Conservation (phyloP, 2,329 filamentous ascomycete genomes). For the Pseudocercospora fuligena region DNA sequence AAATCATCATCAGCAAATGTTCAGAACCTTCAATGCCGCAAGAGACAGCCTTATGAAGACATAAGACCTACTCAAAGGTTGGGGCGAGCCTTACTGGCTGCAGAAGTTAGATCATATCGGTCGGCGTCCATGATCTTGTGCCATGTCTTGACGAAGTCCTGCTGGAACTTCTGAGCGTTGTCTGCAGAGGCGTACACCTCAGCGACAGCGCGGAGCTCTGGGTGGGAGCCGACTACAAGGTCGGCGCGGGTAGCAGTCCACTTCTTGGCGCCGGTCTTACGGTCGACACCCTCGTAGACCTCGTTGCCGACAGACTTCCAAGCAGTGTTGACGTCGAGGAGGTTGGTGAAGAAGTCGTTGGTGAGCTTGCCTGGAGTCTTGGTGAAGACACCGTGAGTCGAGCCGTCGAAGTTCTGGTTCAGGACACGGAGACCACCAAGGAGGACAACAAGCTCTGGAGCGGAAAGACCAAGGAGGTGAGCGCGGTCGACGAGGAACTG, state of each 20-base stretch:
- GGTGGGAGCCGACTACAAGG: constrained; percentile 73
- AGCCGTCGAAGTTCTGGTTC: constrained; percentile 73
- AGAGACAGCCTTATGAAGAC: not conserved
- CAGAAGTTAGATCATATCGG: constrained; percentile 62
- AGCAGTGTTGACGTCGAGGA: constrained; percentile 68
- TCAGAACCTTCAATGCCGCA: not conserved
- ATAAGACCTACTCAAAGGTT: constrained; percentile 8
- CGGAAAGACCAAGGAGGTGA: constrained; percentile 70
- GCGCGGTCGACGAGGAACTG: constrained; percentile 74
- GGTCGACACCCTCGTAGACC: constrained; percentile 67
- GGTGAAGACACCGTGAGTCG: constrained; percentile 70
- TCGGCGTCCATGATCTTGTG: constrained; percentile 76
- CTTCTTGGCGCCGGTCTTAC: constrained; percentile 67
- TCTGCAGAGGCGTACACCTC: constrained; percentile 71
- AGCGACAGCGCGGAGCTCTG: constrained; percentile 71
- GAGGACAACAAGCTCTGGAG: constrained; percentile 72
- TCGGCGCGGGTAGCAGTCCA: constrained; percentile 73
- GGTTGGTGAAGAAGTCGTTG: constrained; percentile 83
- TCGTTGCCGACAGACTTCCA: constrained; percentile 67
- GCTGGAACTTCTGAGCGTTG: constrained; percentile 66
- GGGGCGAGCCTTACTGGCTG: constrained; percentile 25
- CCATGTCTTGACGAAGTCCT: constrained; percentile 74
- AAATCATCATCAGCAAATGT: not conserved
- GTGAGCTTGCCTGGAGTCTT: constrained; percentile 69
- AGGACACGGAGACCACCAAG: constrained; percentile 74